A percentile compares a stretch with the other conserved stretches of the same genome.
These are phyloP conservation scores for Fusarium sp. DNA, from an alignment of 2,329 filamentous ascomycete genomes.

Conservation along the genomic window DNA sequence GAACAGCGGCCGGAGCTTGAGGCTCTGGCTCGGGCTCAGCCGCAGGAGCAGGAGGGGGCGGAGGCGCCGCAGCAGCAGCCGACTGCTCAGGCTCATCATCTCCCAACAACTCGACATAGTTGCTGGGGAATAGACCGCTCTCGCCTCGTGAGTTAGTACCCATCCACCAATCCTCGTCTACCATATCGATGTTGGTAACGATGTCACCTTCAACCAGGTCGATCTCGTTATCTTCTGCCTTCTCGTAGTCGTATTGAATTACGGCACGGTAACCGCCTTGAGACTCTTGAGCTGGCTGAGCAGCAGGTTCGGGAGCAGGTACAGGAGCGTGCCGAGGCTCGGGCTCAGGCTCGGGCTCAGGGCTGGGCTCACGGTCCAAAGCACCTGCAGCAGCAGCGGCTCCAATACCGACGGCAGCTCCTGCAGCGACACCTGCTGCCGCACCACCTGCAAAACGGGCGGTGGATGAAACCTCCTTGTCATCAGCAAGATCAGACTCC, in stretches of 20 bases:
- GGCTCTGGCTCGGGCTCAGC: constrained; percentile 52
- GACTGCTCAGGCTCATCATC: constrained; percentile 67
- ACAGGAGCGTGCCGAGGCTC: constrained; percentile 20
- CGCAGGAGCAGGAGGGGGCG: constrained; percentile 52
- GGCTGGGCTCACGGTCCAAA: constrained; percentile 45
- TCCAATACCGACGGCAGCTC: constrained; percentile 39
- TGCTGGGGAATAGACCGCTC: constrained; percentile 92
- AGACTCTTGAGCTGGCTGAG: constrained; percentile 41
- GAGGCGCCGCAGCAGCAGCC: constrained; percentile 46
- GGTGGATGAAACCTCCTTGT: constrained; percentile 71
- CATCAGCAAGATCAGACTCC: constrained; percentile 74
- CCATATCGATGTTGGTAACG: constrained; percentile 94
- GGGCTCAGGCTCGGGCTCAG: constrained; percentile 29
- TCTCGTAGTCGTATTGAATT: constrained; percentile 95
- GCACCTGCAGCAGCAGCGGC: constrained; percentile 41
- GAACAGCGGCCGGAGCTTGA: constrained; percentile 56
- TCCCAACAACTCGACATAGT: constrained; percentile 91
- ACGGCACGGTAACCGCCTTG: constrained; percentile 77
- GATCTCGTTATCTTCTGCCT: constrained; percentile 96
- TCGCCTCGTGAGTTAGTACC: constrained; percentile 89
- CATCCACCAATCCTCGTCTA: constrained; percentile 99
- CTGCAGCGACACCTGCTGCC: constrained; percentile 57
- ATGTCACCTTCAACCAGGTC: constrained; percentile 90
- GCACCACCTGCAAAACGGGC: constrained; percentile 71
- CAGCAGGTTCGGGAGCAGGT: constrained; percentile 23